Base-by-base conservation (phyloP, 345 rosid genomes). In the Abelmoschus esculentus region DNA sequence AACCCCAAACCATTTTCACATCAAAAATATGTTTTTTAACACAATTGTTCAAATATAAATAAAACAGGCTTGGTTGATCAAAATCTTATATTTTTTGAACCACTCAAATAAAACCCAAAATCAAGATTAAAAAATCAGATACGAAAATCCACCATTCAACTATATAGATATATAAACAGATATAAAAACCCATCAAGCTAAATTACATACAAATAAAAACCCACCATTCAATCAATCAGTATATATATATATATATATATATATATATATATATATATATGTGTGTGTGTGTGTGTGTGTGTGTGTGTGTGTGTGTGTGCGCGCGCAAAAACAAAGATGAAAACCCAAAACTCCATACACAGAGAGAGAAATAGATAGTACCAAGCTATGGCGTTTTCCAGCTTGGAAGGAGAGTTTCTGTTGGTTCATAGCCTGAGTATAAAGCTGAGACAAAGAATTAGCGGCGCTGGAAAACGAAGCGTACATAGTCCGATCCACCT, bases 401-500 rank as follows among this genome's bases (percentile, higher is more conserved):
- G 89, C 89, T 75, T 84, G 89, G 56, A 88, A 88, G 26, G 93
- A 88, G 8, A 83, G 76, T 49, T 85, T 87, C 79, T 88, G 91
- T 31, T 88, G 90, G 62, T 85, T 88, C 93, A 86, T 85, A 14
- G 89, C 81, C 77, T 86, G 93, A 49, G 91, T 84, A 68, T 92
- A 92, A 47, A 92, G 95, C 83, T 90, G 98, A 14, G 98, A 90
- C 44, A 92, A 82, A 3, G 96, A 88, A 69, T 90, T 92, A 3
- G 96, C 96, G 18, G 90, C 91, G 82, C 89, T 86, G 72, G 96
- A 89, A 74, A 92, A 92, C 1, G 96, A 86, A 17, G 93, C 85
- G 73, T 92, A 87, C 86, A 90, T 87, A 77, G 86, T 90, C 77
- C 96, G 96, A 92, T 92, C 96, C 84, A 90, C 96, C 86, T 90